Base-by-base conservation (phyloP, 371 early-diverging fungal species). In the Lichtheimia ornata region DNA sequence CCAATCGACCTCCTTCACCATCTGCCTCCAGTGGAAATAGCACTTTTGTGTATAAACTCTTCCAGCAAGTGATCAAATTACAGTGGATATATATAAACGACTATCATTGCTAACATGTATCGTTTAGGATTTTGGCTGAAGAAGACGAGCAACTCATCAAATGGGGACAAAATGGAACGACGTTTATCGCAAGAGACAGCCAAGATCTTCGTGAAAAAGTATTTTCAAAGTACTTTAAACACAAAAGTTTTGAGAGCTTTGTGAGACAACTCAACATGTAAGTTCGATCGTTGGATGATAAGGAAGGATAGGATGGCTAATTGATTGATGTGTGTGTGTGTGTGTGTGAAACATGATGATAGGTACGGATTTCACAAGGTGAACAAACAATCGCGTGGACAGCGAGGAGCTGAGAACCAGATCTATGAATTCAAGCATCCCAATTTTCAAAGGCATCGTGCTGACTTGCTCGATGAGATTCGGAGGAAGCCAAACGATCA, bases 341-440 rank as follows among this genome's bases (percentile, higher is more conserved):
- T 18, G 18, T 45, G 7, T 18, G 45, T 18, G 14, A 15, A 47
- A n/a, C 59, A 77, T 91, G 68, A 82, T 86, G 12, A 74, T 77
- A 70, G 71, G 71, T 86, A 90, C 61, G 92, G 91, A 5, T 92
- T 92, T 69, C 90, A 90, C 77, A 92, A 92, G 65, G 84, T 90
- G 62, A 92, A 87, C 81, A 77, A 89, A 73, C 79, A 88, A 59
- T 89, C 91, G 24, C 84, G 92, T 49, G 92, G 92, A 0, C 86
- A 87, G 58, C 83, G 90, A 43, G 64, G 81, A 58, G 86, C 87
- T 3, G 91, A 89, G 65, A 88, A 88, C 69, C 91, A 91, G 69
- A 83, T 90, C 68, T 93, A 92, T 92, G 92, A 92, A 74, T 93
- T 93, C 67, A 88, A 87, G 50, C 92, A 93, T 62, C 79, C 89